phyloP scores from a whole-genome alignment of 2,329 filamentous ascomycete species.

The Paecilomyces fulvus region DNA sequence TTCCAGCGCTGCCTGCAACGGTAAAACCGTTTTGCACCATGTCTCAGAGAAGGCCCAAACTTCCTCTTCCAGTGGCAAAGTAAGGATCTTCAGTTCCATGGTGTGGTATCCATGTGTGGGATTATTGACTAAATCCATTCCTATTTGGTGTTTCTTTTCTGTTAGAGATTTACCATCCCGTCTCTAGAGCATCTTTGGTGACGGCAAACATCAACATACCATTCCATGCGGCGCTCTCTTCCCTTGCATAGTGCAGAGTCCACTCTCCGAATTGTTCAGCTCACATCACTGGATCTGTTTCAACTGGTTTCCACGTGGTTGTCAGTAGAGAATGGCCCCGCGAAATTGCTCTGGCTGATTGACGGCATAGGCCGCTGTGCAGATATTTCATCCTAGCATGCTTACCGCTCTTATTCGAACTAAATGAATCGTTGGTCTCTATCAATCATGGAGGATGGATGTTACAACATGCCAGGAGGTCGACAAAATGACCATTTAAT shows the following conservation, averaged over 20 bases:
- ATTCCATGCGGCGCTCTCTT: neutral
- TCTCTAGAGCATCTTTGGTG: too few species aligned
- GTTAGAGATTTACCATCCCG: neutral
- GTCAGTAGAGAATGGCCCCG: neutral
- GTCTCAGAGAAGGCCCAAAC: neutral
- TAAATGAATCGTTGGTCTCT: neutral
- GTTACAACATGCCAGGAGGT: neutral
- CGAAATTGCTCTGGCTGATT: neutral
- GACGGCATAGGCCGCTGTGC: too few species aligned
- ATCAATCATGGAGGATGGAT: neutral
- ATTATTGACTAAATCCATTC: neutral
- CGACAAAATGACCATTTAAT: neutral
- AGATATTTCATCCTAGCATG: too few species aligned
- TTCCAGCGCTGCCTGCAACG: neutral
- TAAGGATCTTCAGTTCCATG: neutral
- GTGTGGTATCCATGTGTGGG: neutral
- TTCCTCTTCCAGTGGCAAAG: neutral
- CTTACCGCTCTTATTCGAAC: neutral
- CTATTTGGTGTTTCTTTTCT: neutral
- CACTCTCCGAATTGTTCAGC: neutral
- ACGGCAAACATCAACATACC: neutral
- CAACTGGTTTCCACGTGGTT: neutral
- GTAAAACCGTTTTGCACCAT: neutral
- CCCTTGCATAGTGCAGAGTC: neutral
- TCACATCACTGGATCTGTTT: neutral